Evolutionary conservation across 2,329 filamentous ascomycete species (phyloP).

Genomic region (Neonectria faginata): DNA sequence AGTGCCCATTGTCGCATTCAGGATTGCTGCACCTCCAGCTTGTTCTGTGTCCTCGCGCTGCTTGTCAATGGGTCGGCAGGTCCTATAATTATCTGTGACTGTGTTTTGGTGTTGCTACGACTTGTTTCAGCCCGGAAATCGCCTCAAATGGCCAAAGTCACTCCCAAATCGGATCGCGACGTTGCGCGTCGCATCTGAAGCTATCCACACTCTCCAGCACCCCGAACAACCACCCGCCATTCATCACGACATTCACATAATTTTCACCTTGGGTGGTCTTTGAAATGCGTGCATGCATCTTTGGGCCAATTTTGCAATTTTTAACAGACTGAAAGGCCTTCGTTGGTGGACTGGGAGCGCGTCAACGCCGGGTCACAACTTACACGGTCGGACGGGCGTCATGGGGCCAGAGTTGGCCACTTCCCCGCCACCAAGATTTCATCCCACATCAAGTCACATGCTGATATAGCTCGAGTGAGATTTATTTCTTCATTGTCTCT

Average conservation of each 20-base stretch:
- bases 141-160: slow-evolving; percentile 45
- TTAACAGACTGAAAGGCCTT: slow-evolving; percentile 23
- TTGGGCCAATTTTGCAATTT: slow-evolving; percentile 33
- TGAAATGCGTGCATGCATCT: slow-evolving; percentile 11
- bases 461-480: background rate
- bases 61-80: slow-evolving; percentile 27
- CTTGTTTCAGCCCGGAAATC: slow-evolving; percentile 24
- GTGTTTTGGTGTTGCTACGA: slow-evolving; percentile 29
- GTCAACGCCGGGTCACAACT: slow-evolving; percentile 39
- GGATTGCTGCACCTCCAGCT: slow-evolving; percentile 41
- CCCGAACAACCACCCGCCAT: slow-evolving; percentile 36
- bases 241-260: slow-evolving; percentile 29
- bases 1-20: slow-evolving; percentile 50
- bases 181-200: slow-evolving; percentile 47
- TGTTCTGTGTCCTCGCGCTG: slow-evolving; percentile 21
- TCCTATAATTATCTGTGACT: slow-evolving; percentile 31
- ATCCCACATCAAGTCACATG: background rate
- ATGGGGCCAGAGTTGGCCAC: slow-evolving; percentile 23
- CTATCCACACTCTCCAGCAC: slow-evolving; percentile 48
- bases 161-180: slow-evolving; percentile 39
- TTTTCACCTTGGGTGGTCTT: slow-evolving; percentile 1
- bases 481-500: slow-evolving; percentile 4
- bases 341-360: slow-evolving; percentile 10
- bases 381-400: slow-evolving; percentile 45
- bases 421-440: slow-evolving; percentile 10